Conservation (phyloP, 768 basidiomycete genomes). For the Gloeopeniophorella convolvens region DNA sequence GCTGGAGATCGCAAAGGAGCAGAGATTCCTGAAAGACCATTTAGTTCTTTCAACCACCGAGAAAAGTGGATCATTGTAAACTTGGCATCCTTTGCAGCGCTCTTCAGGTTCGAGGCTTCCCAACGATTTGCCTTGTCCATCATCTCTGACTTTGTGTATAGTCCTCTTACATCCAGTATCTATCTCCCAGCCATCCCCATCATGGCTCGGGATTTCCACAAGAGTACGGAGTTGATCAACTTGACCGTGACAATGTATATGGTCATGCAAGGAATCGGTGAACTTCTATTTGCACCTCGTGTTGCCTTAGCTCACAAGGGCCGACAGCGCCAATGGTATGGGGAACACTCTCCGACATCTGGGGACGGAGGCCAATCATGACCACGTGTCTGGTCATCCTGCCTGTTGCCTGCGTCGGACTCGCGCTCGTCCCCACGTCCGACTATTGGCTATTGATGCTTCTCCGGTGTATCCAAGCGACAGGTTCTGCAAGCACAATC, state of each 20-base stretch:
- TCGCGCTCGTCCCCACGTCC: conserved; percentile 46
- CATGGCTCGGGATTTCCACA: conserved; percentile 53
- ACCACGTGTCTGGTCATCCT: conserved; percentile 58
- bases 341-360: conserved; percentile 62
- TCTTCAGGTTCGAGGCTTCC: conserved; percentile 54
- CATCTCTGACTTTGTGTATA: conserved; percentile 21
- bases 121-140: neutral
- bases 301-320: no score
- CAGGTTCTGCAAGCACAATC: conserved; percentile 73
- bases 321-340: conserved; percentile 49
- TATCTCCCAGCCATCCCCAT: conserved; percentile 77
- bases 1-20: no score
- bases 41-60: conserved; percentile 40
- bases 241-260: conserved; percentile 77
- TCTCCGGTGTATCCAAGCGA: conserved; percentile 73
- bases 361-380: conserved; percentile 60
- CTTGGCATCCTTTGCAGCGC: conserved; percentile 48
- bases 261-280: conserved; percentile 58
- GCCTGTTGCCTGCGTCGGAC: conserved; percentile 55
- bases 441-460: conserved; percentile 77
- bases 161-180: conserved; percentile 68
- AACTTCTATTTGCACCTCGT: no score
- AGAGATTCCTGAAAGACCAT: no score
- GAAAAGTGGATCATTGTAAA: conserved; percentile 69
- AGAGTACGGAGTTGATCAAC: conserved; percentile 67